Base-by-base conservation (phyloP, 345 rosid genomes). In the Rhizophora apiculata region DNA sequence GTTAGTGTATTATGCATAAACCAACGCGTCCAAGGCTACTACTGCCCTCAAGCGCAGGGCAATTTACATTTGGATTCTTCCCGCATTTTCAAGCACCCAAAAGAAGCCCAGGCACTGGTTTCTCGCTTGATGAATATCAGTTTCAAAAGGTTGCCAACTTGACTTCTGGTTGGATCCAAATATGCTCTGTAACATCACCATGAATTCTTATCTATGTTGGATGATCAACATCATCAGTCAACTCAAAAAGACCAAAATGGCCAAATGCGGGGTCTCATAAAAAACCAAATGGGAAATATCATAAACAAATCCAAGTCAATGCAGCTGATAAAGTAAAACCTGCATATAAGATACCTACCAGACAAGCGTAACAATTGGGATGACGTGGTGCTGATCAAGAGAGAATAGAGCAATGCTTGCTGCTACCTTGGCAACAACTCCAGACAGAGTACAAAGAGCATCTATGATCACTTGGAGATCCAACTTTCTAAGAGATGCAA, bases 341-440 rank as follows among this genome's bases (percentile, higher is more conserved):
- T 34, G 55, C 37, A 34, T 18, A 29, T 16, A 72, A 26, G 30
- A 68, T 83, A 91, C 98, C 93, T 87, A 69, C 98, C 98, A 94
- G 76, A 89, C 97, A 67, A 89, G 98, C 3, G 96, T 91, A 75
- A 89, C 96, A 51, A 91, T 96, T 2, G 98, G 98, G 83, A 94
- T 78, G 48, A 96, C 97, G 57, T 87, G 86, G 69, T 94, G 96
- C 60, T 94, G 96, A 75, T 91, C 97, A 48, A 91, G 96, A 19
- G 98, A 88, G 75, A 91, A 94, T 75, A 94, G 86, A 74, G 98
- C 90, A 70, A 94, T 75, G 68, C 98, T 91, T 16, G 96, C 93
- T 43, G 97, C 97, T 21, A 94, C 97, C 80, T 94, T 88, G 13
- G 92, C 87, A 79, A 97, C 97, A 66, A 91, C 95, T 26, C 98